Percentiles rank a stretch among this genome's conserved stretches.
Conservation (phyloP, 2,329 filamentous ascomycete genomes). For the Fusarium foetens region DNA sequence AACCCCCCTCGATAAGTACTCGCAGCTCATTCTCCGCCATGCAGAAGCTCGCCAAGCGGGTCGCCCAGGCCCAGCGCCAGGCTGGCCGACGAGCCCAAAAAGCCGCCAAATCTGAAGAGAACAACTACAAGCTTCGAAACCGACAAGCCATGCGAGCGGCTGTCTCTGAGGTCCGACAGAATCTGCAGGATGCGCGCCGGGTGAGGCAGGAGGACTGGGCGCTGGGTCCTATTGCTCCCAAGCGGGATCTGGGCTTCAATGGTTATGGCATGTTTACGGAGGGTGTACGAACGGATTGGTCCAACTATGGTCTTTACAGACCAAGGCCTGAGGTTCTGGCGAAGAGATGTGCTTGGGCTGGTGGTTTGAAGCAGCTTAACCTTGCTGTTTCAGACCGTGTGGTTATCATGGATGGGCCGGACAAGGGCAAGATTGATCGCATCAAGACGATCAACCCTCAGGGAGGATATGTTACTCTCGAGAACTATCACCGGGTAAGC, state of each 20-base stretch:
- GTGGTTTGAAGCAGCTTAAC: constrained; percentile 66
- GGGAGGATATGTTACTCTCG: constrained; percentile 68
- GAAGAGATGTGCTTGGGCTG: constrained; percentile 65
- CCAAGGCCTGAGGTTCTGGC: constrained; percentile 51
- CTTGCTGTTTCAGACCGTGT: constrained; percentile 80
- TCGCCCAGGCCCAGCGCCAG: constrained; percentile 73
- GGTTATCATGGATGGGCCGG: constrained; percentile 79
- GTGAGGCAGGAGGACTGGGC: constrained; percentile 80
- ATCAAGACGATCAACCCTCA: constrained; percentile 67
- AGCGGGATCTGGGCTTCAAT: constrained; percentile 73
- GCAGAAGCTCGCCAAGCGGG: constrained; percentile 77
- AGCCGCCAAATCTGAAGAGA: constrained; percentile 46
- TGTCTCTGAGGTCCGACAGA: constrained; percentile 48
- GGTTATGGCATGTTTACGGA: constrained; percentile 67
- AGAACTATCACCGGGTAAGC: constrained; percentile 72
- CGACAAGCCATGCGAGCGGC: constrained; percentile 47
- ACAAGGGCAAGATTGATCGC: constrained; percentile 85
- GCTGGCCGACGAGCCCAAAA: constrained; percentile 61
- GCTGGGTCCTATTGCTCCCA: constrained; percentile 80
- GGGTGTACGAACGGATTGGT: constrained; percentile 51
- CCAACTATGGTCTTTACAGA: constrained; percentile 44
- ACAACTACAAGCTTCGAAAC: constrained; percentile 45
- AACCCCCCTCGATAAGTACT: constrained; percentile 15
- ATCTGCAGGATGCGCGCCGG: constrained; percentile 55
- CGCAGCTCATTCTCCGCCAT: constrained; percentile 55